Evolutionary conservation across 1,284 basidiomycete genomes (phyloP), one percentile per base, ranked within the genome.

Genomic region (Trichosporon sp.): DNA sequence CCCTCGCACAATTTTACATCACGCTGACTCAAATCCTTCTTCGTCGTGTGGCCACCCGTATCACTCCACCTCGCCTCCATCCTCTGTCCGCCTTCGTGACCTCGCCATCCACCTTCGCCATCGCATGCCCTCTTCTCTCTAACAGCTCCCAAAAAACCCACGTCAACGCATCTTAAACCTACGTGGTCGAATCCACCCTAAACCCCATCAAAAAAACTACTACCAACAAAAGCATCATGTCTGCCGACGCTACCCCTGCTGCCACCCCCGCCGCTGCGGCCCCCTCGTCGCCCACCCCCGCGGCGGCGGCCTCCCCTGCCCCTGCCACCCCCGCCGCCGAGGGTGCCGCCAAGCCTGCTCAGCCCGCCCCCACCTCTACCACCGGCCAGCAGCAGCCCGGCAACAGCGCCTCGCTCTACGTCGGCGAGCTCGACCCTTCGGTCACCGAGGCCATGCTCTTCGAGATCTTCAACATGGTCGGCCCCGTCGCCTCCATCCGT

Each of bases 391-490:
- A 77, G 70, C 73, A 76, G 65, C 87, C 90, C 69, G 87, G 90
- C 70, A 90, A 91, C 58, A 92, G 91, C 70, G 93, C 95, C 44
- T 97, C 94, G 72, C 92, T 99, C 80, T 99, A 99, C 85, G 97
- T 99, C 74, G 97, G 97, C 75, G 97, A 99, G 87, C 91, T 99
- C 77, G 97, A 99, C 85, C 90, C 92, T 76, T 91, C 92, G 75
- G 96, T 99, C 84, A 95, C 95, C 65, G 97, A 99, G 88, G 96
- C 97, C 72, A 98, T 98, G 93, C 89, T 99, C 71, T 99, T 98
- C 82, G 97, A 99, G 87, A 99, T 99, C 83, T 99, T 99, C 88
- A 98, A 96, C 85, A 97, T 99, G 93, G 94, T 99, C 84, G 97
- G 97, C 70, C 95, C 96, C 69, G 97, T 99, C 75, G 95, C 95